Evolutionary conservation across 1,284 basidiomycete species (phyloP), one percentile per base, ranked within the genome.

Genomic region (Vanrija humicola): DNA sequence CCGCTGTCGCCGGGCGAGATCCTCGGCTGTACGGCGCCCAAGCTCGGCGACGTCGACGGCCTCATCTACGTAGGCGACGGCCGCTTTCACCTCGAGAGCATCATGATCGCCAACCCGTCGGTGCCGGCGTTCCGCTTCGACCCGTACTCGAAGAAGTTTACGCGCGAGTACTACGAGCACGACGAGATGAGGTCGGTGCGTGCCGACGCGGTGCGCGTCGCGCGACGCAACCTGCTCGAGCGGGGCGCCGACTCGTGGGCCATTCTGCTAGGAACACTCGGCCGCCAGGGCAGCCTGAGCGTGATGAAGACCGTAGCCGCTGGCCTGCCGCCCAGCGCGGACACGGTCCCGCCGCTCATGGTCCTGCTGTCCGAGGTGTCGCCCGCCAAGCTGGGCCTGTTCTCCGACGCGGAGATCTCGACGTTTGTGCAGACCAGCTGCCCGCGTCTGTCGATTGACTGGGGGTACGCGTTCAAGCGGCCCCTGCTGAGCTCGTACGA

Each of bases 51-150:
- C 64, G 84, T 90, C 6, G 93, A 97, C 68, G 93, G 90, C 0
- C 73, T 97, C 21, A 79, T 97, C 66, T 99, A 98, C 74, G 84
- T 99, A 28, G 96, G 96, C 21, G 96, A 99, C 69, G 96, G 96
- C 18, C 86, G 96, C 14, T 99, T 99, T 79, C 96, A 98, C 72
- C 83, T 98, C 16, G 96, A 99, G 76, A 89, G 90, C 14, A 94
- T 98, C 73, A 99, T 98, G 96, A 98, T 99, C 58, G 92, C 92
- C 28, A 99, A 99, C 74, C 96, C 96, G 0, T 78, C 82, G n/a
- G 83, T 98, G 21, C 92, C 95, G 12, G 94, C 96, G 0, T 98
- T 97, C 80, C 85, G 96, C 28, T 99, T 98, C 77, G 96, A 98
- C 69, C 96, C 96, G 5, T 99, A 98, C 75, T 92, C 91, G 29